Base-by-base conservation (phyloP, 176 grass and related monocot species). In the Cenchrus fungigraminus region DNA sequence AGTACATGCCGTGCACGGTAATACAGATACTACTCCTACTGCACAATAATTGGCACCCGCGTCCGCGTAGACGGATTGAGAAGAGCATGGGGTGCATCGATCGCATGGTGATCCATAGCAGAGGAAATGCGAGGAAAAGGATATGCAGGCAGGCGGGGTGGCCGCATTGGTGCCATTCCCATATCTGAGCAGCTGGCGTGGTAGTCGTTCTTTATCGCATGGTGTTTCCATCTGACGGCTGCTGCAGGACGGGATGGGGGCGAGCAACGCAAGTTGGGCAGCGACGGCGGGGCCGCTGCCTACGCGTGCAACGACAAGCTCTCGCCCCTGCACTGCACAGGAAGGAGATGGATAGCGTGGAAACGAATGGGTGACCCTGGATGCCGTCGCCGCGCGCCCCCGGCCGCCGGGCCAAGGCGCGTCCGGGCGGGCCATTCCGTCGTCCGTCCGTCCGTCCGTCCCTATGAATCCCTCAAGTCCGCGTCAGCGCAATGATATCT, bases 1-100 rank as follows among this genome's bases (percentile, higher is more conserved):
- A 50, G 43, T 45, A 46, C 66, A 59, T 46, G 79, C 79, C 65
- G 65, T 82, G 79, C 79, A 71, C 79, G 79, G 79, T 82, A 40
- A 59, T 3, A 82, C 4, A 45, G 44, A 45, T 45, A 1, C 43
- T 44, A 61, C 65, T 62, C 22, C 74, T 25, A 25, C 45, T 5
- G 42, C 9, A 31, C 22, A 61, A 62, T 34, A 50, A 74, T 83
- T 64, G 43, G 37, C 37, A 37, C 22, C 2, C 14, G 32, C 15
- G 45, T 46, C 37, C 37, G 37, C 4, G 51, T 11, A 62, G 54
- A 2, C 45, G 45, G 44, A 25, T 25, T 8, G 5, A 45, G 44
- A 40, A 12, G 47, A 50, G 28, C 59, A 15, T 68, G 31, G 64
- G 28, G 34, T 13, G 78, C 50, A 4, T 16, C 4, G 77, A 58